Percentiles rank a stretch among this genome's conserved stretches.
Evolutionary conservation across 164 flowering plant species (phyloP).

Genomic region (Malania oleifera): DNA sequence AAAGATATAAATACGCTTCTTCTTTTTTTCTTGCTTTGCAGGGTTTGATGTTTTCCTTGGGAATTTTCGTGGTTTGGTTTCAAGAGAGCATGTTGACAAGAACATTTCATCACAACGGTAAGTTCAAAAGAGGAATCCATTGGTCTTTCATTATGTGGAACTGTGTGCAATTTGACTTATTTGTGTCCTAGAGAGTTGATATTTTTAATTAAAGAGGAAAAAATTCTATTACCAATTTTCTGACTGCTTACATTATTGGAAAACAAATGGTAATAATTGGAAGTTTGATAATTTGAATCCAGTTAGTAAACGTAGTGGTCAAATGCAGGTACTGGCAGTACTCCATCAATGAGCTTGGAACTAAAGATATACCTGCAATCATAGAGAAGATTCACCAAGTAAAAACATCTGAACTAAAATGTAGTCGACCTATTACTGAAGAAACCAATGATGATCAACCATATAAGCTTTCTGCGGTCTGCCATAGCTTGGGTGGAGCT

Average conservation of each 20-base stretch:
- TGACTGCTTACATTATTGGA: no score
- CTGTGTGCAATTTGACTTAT: no score
- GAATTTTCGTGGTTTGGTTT: conserved; percentile 92
- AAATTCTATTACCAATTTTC: background rate
- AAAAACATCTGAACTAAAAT: conserved; percentile 64
- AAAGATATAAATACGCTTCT: background rate
- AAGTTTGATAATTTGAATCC: background rate
- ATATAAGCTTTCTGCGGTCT: conserved; percentile 76
- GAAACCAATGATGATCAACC: conserved; percentile 58
- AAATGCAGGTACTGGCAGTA: conserved; percentile 84
- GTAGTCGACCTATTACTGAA: conserved; percentile 25
- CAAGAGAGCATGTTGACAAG: conserved; percentile 87
- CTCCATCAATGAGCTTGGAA: conserved; percentile 92
- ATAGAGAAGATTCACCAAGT: conserved; percentile 82
- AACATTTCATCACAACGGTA: conserved; percentile 78
- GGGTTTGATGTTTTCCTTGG: conserved; percentile 99
- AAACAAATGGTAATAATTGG: background rate
- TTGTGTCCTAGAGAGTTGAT: background rate
- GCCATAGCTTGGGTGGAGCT: conserved; percentile 97
- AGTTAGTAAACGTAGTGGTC: background rate
- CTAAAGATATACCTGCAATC: conserved; percentile 86
- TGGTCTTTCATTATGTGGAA: background rate
- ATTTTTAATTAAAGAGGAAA: background rate
- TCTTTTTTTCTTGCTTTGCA: conserved; percentile 22
- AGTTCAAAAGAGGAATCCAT: conserved; percentile 24